Evolutionary conservation across 2,329 filamentous ascomycete species (phyloP), one percentile per base, ranked within the genome.

Genomic region (Aschersonia sp.): DNA sequence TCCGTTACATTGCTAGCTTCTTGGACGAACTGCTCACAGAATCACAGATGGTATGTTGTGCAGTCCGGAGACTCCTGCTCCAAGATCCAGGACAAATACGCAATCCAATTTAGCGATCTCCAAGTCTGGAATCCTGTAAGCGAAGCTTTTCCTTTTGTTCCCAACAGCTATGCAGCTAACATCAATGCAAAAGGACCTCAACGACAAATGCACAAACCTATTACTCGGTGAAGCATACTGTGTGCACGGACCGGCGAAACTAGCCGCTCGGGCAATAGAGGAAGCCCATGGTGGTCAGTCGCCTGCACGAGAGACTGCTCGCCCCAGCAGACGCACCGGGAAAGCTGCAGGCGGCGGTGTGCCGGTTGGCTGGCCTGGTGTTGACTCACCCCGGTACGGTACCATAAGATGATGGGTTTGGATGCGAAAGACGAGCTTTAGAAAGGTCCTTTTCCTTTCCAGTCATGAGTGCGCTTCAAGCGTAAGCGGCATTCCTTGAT

Each of bases 51-150:
- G 45, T 46, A 46, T 10, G 35, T 46, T 40, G 37, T 46, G 3
- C 11, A 39, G 39, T 46, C 45, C 29, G 45, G 45, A 40, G 37
- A 46, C 45, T 46, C 30, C 31, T 46, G 45, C 40, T 39, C 32
- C 30, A 46, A 46, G 37, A 41, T 46, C 37, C 45, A 46, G 37
- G 45, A 46, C 37, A 31, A 46, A 31, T 46, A 41, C 35, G 45
- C 35, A 30, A 46, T 46, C 4, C 35, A 39, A 41, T 46, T 46
- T 10, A 41, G 29, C 35, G n/a, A 46, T 32, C 40, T 46, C 29
- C 32, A 46, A 46, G 35, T 32, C n/a, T 46, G 45, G 45, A 46
- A 46, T 31, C 45, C 45, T 5, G 45, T 42, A 41, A 41, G 45
- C 41, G n/a, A 39, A 31, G 11, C 35, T 41, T 41, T 41, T 10